Base-by-base conservation (phyloP, 2,329 filamentous ascomycete genomes). In the Tolypocladium capitatum region DNA sequence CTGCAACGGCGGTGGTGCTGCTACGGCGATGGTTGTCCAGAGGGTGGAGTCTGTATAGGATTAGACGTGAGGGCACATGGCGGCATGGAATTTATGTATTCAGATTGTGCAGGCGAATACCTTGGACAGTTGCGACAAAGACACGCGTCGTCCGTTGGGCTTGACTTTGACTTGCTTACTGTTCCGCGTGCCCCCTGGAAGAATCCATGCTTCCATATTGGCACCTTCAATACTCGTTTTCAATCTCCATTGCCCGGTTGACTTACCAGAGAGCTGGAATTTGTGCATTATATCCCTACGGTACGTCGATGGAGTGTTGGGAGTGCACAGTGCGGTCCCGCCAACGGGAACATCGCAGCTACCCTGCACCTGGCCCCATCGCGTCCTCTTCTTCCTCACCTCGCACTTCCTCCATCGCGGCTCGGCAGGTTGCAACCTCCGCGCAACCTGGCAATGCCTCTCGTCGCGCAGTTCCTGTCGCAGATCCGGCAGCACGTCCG, bases 1-100 rank as follows among this genome's bases (percentile, higher is more conserved):
- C 51, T 97, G 92, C 71, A 98, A 98, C 60, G 92, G 92, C 42
- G 92, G 92, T 38, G 92, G 92, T 50, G 91, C 89, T 14, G 87
- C 91, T 1, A 91, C 86, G 10, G 92, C 90, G 0, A 76, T 97
- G 61, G 87, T 97, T 44, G 87, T 98, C 47, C 90, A 97, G 68
- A 81, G 81, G 57, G 75, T 91, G 55, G 83, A 84, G 53, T 70
- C 69, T 45, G 73, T 76, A 47, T 78, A 61, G 61, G 50, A n/a
- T 21, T 13, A 14, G 38, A 31, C 46, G 38, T 32, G 35, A 20
- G 21, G 44, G 24, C 46, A 35, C n/a, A 18, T 27, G 27, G 31
- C 28, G 24, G 4, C 28, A 46, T 49, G 35, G 35, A 44, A 40
- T 16, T 13, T 20, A 40, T 47, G 34, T 43, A 28, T 43, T 28